These are phyloP conservation scores for Liquidambar formosana DNA, from an alignment of 164 flowering plant genomes.

Conservation along the genomic window DNA sequence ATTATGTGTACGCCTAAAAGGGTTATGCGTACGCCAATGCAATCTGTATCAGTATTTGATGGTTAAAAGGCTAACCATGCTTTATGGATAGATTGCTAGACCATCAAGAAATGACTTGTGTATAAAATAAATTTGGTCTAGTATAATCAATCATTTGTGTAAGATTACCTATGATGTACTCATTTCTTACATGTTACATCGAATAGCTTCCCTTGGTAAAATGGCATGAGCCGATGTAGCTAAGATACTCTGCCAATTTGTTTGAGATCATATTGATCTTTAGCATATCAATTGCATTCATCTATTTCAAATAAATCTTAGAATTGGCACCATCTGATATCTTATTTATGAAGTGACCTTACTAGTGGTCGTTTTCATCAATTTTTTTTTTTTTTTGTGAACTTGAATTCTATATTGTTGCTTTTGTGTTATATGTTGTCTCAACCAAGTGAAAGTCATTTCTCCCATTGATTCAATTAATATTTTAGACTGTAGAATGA, in stretches of 20 bases:
- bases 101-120: not conserved
- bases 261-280: not conserved
- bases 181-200: not conserved
- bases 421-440: not conserved
- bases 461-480: not conserved
- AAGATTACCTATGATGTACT: not conserved
- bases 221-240: not conserved
- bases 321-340: no score
- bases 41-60: no score
- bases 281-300: not conserved
- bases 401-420: not conserved
- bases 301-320: no score
- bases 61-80: no score
- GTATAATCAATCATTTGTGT: not conserved
- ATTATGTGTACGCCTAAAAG: no score
- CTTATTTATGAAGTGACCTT: no score
- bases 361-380: not conserved
- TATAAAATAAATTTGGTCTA: not conserved
- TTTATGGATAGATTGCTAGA: not conserved
- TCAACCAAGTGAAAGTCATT: not conserved
- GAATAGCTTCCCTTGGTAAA: not conserved
- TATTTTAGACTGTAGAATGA: not conserved
- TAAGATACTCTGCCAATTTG: not conserved
- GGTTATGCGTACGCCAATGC: no score
- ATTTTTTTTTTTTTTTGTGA: no score